Base-by-base conservation (phyloP, 2,329 filamentous ascomycete genomes). In the Leptodontidium sp. region DNA sequence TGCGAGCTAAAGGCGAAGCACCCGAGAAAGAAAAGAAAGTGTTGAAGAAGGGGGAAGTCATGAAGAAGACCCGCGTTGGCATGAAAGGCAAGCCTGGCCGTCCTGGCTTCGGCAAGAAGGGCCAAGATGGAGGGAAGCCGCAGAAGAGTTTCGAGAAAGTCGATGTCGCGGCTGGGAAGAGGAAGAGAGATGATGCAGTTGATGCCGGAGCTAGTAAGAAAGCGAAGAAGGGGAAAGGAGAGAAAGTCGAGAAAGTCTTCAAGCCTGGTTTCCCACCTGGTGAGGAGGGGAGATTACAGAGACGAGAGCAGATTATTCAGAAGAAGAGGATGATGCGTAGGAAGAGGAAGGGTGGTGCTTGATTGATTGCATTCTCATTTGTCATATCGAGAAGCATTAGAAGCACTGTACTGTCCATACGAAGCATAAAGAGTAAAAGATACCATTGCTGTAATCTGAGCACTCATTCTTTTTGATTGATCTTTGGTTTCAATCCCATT, bases 11-110 rank as follows among this genome's bases (percentile, higher is more conserved):
- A 38, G 75, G 76, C 7, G 76, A 77, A 50, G 65, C 72, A 7
- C 73, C 75, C 21, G 72, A 70, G 2, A 80, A 80, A 64, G 74
- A 77, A 38, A 80, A 80, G 68, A 80, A 78, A 53, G 64, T 70
- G 1, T 49, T 77, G 1, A 70, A 71, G 40, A 78, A 77, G 47
- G 75, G 76, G 38, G 67, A 73, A 17, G 68, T 79, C 52, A 78
- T 78, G 73, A 76, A 75, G 43, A 81, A 77, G 75, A 78, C 78
- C 65, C 78, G 74, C 49, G 80, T 80, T 70, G 78, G 77, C 1
- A 75, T 73, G 71, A 77, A 77, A 61, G 73, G 72, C 9, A 74
- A 71, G 63, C 75, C 73, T 57, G 74, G 68, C 21, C 65, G 74
- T n/a, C 72, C 65, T 47, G 71, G 58, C 49, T 55, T 55, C 7